Percentiles rank a stretch among this genome's conserved stretches.
phyloP scores from a whole-genome alignment of 2,329 filamentous ascomycete genomes.

The Sphaceloma murrayae region DNA sequence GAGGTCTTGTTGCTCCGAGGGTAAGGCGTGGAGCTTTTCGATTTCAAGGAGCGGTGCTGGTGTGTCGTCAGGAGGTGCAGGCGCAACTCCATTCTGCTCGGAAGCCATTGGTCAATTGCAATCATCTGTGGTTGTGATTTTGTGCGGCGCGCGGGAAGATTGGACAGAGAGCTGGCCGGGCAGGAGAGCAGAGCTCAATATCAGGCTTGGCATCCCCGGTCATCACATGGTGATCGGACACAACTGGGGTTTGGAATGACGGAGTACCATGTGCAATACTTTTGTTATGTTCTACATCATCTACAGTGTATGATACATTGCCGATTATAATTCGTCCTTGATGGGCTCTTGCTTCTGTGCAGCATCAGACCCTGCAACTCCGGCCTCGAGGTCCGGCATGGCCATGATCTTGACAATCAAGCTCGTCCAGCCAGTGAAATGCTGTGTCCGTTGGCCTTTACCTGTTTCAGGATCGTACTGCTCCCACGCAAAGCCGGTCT shows the following conservation, averaged over 20 bases:
- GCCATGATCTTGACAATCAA: slow-evolving; percentile 95
- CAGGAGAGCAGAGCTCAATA: slow-evolving; percentile 8
- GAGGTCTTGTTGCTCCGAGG: slow-evolving; percentile 90
- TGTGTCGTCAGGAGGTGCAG: slow-evolving; percentile 16
- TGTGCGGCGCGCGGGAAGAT: too few relatives aligned
- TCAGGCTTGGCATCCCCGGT: slow-evolving; percentile 8
- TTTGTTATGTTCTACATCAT: slow-evolving; percentile 4
- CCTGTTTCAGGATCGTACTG: slow-evolving; percentile 95
- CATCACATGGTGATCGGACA: slow-evolving; percentile 8
- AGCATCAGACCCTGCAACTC: slow-evolving; percentile 7
- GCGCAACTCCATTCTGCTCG: slow-evolving; percentile 14
- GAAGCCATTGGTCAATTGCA: slow-evolving; percentile 4
- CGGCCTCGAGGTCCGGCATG: slow-evolving; percentile 50
- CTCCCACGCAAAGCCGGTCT: slow-evolving; percentile 96
- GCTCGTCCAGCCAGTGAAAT: slow-evolving; percentile 99
- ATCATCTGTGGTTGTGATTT: too few relatives aligned
- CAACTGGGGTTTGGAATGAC: background rate
- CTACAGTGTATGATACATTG: background rate
- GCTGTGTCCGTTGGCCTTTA: slow-evolving; percentile 86
- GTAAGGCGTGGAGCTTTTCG: slow-evolving; percentile 76
- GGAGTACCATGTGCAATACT: too few relatives aligned
- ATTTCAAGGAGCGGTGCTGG: slow-evolving; percentile 61
- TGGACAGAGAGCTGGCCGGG: too few relatives aligned
- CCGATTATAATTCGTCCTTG: slow-evolving; percentile 13
- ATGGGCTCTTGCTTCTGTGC: slow-evolving; percentile 12